Conservation (phyloP, 345 rosid species). For the Mangifera indica region DNA sequence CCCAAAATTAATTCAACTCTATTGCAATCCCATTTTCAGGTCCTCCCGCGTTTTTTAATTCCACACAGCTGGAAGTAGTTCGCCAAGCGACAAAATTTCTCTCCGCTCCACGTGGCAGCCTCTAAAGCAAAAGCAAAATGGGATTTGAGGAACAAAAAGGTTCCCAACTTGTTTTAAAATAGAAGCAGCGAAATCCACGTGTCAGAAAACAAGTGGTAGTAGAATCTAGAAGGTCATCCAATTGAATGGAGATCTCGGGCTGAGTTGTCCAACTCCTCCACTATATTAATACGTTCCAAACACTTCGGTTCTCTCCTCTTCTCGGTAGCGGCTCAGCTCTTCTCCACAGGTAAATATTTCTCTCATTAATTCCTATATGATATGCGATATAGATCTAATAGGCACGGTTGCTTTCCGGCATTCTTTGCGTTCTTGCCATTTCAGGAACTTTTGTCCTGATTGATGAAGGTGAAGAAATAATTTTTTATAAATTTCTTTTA, state of each 20-base stretch:
- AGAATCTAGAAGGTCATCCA: conserved; percentile 45
- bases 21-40: conserved; percentile 23
- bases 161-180: no score
- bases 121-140: background rate
- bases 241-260: conserved; percentile 10
- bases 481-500: background rate
- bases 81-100: background rate
- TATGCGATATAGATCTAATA: background rate
- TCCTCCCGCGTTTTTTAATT: conserved; percentile 35
- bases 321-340: conserved; percentile 10
- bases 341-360: conserved; percentile 19
- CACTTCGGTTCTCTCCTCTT: background rate
- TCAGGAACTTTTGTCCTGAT: background rate
- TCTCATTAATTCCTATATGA: background rate
- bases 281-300: conserved; percentile 22
- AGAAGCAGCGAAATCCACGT: conserved; percentile 22
- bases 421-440: background rate
- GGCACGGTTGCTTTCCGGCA: background rate
- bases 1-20: background rate
- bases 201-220: conserved; percentile 31
- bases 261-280: conserved; percentile 4
- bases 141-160: no score
- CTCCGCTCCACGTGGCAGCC: background rate
- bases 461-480: background rate
- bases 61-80: background rate